A percentile compares a stretch with the other conserved stretches of the same genome.
phyloP scores from a whole-genome alignment of 352 stramenopile species.

The Phytophthora sansomeana region DNA sequence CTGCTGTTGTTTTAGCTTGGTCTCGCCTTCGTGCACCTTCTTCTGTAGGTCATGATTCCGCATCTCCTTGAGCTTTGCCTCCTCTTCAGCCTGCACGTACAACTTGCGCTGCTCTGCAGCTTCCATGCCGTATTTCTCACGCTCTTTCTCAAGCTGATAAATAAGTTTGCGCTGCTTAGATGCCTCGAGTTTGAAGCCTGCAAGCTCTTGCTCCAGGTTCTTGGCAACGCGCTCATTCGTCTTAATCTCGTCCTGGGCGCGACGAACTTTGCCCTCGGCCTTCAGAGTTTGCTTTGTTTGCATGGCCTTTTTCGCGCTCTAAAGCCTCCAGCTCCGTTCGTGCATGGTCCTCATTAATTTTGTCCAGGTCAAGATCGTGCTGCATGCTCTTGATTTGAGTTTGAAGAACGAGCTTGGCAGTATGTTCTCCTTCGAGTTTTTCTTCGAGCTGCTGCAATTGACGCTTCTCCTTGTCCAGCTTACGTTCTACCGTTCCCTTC shows the following conservation, averaged over 20 bases:
- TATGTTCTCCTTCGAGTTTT: constrained; percentile 92
- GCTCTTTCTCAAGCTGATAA: constrained; percentile 93
- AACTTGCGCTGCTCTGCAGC: constrained; percentile 86
- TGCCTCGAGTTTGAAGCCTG: constrained; percentile 86
- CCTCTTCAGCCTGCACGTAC: constrained; percentile 85
- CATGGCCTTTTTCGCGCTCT: constrained; percentile 90
- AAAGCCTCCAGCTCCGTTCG: constrained; percentile 82
- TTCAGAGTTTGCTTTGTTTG: constrained; percentile 85
- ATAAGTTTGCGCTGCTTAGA: constrained; percentile 92
- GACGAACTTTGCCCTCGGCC: constrained; percentile 87
- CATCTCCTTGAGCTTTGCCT: constrained; percentile 86
- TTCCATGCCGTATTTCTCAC: constrained; percentile 92
- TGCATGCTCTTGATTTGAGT: constrained; percentile 87
- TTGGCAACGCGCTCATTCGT: constrained; percentile 93
- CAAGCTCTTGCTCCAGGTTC: constrained; percentile 84
- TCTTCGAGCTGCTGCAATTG: constrained; percentile 91
- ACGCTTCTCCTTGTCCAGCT: constrained; percentile 89
- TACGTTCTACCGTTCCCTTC: constrained; percentile 91
- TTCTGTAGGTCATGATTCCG: constrained; percentile 86
- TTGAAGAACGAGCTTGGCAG: constrained; percentile 81
- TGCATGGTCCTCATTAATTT: constrained; percentile 77
- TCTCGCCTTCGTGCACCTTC: constrained; percentile 91
- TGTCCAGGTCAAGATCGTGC: constrained; percentile 81
- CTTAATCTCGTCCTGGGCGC: constrained; percentile 91
- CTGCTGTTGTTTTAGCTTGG: constrained; percentile 97